These are phyloP conservation scores for Saccharomyces hybrid DNA, from an alignment of 1,139 yeast species.

Conservation along the genomic window DNA sequence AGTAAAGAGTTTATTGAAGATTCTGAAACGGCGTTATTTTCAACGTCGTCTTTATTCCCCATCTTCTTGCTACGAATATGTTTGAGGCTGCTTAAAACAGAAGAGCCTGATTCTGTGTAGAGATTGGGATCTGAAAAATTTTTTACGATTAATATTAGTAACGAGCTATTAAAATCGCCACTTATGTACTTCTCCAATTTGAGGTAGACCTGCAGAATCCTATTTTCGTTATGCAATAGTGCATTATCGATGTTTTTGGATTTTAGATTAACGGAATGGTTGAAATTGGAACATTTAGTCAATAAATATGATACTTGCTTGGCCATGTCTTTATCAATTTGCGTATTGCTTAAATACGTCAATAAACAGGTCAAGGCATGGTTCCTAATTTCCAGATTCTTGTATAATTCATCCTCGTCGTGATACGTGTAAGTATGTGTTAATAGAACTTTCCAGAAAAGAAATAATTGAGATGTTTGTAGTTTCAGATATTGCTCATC, in stretches of 20 bases:
- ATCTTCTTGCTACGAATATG: conserved; percentile 14
- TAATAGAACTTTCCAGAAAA: conserved; percentile 76
- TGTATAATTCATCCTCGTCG: conserved; percentile 37
- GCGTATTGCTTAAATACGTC: conserved; percentile 35
- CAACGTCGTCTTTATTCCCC: conserved; percentile 15
- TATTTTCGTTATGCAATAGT: conserved; percentile 36
- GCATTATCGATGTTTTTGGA: conserved; percentile 21
- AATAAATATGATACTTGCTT: conserved; percentile 40
- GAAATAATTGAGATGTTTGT: conserved; percentile 66
- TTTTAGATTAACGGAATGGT: conserved; percentile 25
- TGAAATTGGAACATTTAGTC: conserved; percentile 34
- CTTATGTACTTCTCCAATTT: conserved; percentile 36
- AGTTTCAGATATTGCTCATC: conserved; percentile 58
- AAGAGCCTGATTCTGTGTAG: conserved; percentile 23
- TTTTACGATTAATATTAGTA: conserved; percentile 39
- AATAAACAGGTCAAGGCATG: conserved; percentile 42
- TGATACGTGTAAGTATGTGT: conserved; percentile 37
- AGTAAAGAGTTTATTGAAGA: conserved; percentile 19
- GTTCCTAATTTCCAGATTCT: conserved; percentile 41
- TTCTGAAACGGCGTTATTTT: conserved; percentile 18
- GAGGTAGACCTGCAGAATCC: conserved; percentile 40
- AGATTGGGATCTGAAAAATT: conserved; percentile 38
- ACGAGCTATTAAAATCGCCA: conserved; percentile 40
- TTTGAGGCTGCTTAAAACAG: conserved; percentile 20
- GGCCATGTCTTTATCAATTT: conserved; percentile 35